Conservation (phyloP, 768 basidiomycete genomes). For the Lentinula sp. region DNA sequence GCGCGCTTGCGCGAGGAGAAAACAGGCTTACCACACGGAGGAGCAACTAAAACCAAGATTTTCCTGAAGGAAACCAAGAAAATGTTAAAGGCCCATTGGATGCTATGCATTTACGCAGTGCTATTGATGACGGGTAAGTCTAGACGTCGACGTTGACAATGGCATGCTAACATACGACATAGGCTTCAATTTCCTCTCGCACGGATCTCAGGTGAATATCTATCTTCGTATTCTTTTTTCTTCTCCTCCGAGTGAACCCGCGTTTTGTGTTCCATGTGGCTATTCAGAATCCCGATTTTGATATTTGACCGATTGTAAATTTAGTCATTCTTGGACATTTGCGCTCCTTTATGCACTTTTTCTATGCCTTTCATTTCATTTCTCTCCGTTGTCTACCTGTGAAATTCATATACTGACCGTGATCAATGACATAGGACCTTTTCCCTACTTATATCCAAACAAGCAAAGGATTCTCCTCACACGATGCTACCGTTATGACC, state of each 20-base stretch:
- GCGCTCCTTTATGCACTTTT: background rate
- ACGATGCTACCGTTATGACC: conserved; percentile 64
- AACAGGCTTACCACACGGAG: conserved; percentile 26
- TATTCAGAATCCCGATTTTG: no score
- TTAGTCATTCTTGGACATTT: background rate
- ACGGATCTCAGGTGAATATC: conserved; percentile 51
- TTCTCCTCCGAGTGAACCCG: background rate
- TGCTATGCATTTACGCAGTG: conserved; percentile 77
- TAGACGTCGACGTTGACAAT: background rate
- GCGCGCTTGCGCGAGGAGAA: conserved; percentile 56
- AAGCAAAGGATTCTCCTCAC: conserved; percentile 53
- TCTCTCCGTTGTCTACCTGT: background rate
- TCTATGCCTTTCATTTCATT: background rate
- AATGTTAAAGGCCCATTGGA: conserved; percentile 83
- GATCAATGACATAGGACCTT: conserved; percentile 40
- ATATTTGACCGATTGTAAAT: background rate
- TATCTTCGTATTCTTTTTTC: background rate
- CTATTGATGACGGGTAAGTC: conserved; percentile 65
- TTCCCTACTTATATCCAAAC: conserved; percentile 72
- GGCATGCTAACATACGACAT: background rate
- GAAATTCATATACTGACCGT: background rate
- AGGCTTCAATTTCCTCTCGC: conserved; percentile 77
- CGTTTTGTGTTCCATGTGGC: background rate
- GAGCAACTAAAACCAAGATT: conserved; percentile 48
- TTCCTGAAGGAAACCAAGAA: conserved; percentile 67